Conservation (phyloP, 1,284 basidiomycete genomes). For the Ustilago cynodontis region DNA sequence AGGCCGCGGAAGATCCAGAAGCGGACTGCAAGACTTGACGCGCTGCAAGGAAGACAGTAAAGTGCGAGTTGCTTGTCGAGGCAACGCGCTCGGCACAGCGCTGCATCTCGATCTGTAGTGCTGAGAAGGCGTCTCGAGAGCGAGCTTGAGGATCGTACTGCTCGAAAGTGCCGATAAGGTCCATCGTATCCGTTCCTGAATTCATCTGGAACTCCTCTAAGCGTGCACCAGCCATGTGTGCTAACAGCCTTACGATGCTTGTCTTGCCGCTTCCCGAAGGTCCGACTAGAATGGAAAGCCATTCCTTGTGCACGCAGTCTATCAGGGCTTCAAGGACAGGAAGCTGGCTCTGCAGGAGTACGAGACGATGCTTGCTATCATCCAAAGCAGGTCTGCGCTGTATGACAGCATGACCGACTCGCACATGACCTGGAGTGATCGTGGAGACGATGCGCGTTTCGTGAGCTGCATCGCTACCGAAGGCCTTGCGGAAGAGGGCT, state of each 20-base stretch:
- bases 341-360: conserved; percentile 78
- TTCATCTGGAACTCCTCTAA: conserved; percentile 85
- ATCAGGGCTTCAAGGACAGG: conserved; percentile 81
- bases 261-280: conserved; percentile 84
- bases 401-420: conserved; percentile 79
- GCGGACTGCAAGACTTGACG: conserved; percentile 11
- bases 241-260: conserved; percentile 79
- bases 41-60: conserved; percentile 18
- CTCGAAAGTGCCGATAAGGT: conserved; percentile 95
- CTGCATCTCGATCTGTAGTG: conserved; percentile 28
- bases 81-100: conserved; percentile 20
- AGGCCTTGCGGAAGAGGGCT: conserved; percentile 77
- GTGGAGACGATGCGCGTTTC: conserved; percentile 70
- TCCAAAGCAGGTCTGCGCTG: conserved; percentile 70
- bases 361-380: conserved; percentile 40
- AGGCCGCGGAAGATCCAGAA: background rate
- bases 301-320: conserved; percentile 81
- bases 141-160: conserved; percentile 74
- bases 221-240: conserved; percentile 78
- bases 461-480: conserved; percentile 70
- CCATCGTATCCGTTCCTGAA: conserved; percentile 89
- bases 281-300: conserved; percentile 90
- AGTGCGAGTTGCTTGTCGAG: conserved; percentile 7
- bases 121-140: conserved; percentile 17
- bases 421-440: conserved; percentile 75